phyloP scores from a whole-genome alignment of 441 rosid genomes.

The Populus hybrid region DNA sequence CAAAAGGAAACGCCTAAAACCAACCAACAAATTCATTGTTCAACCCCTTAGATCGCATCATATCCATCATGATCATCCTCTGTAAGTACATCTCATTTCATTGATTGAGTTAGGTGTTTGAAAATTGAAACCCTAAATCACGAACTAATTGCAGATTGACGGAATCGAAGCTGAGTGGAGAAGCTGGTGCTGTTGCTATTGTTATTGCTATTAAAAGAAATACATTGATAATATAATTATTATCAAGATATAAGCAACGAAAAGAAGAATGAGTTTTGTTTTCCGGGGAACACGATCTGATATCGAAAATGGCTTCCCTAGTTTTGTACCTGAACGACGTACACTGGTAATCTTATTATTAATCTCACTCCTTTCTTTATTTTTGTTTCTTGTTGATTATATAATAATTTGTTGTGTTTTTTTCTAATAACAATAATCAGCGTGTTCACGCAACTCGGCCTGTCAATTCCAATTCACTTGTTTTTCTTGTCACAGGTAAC shows the following conservation, averaged over 20 bases:
- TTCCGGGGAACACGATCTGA: slow-evolving; percentile 80
- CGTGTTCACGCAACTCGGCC: slow-evolving; percentile 77
- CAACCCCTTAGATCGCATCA: neutral
- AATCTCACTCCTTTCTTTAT: neutral
- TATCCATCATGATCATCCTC: neutral
- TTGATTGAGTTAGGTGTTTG: neutral
- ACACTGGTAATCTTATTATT: slow-evolving; percentile 39
- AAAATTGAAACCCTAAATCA: neutral
- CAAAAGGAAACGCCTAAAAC: neutral
- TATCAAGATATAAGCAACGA: neutral
- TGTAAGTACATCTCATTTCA: neutral
- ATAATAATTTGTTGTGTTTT: neutral
- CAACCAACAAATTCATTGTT: neutral
- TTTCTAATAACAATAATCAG: slow-evolving; percentile 32
- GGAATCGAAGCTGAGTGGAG: neutral
- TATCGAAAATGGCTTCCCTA: slow-evolving; percentile 68
- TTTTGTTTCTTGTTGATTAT: neutral
- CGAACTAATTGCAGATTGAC: neutral
- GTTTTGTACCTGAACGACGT: slow-evolving; percentile 66
- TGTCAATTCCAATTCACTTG: slow-evolving; percentile 80
- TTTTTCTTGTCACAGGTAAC: slow-evolving; percentile 82
- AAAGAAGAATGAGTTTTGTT: slow-evolving; percentile 64
- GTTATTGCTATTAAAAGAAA: neutral
- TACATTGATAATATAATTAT: neutral
- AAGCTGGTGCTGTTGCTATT: neutral